These are phyloP conservation scores for Capsella rubella DNA, from an alignment of 441 rosid species.

Conservation along the genomic window DNA sequence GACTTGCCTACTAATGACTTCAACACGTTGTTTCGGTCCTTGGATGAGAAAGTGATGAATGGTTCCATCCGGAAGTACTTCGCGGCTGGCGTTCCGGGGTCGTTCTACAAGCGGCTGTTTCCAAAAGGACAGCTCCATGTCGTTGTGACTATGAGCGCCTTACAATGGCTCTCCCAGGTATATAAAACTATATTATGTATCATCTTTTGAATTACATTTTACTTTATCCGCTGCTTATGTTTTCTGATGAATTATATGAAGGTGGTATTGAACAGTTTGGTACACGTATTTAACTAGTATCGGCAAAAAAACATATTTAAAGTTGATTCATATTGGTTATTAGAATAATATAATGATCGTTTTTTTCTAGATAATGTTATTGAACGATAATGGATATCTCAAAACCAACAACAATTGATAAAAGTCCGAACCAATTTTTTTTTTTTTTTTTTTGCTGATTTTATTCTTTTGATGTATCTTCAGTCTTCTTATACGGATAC, in stretches of 20 bases:
- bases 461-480: neutral
- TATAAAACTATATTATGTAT: neutral
- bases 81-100: conserved; percentile 57
- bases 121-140: conserved; percentile 55
- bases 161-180: conserved; percentile 65
- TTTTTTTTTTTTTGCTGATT: neutral
- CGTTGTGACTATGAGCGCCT: conserved; percentile 57
- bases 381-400: neutral
- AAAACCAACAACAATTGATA: neutral
- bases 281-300: neutral
- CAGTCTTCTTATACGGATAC: neutral
- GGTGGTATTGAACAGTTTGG: neutral
- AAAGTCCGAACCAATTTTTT: neutral
- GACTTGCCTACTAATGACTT: conserved; percentile 63
- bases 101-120: conserved; percentile 55
- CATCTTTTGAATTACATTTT: neutral
- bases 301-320: neutral
- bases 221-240: neutral
- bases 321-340: neutral
- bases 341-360: neutral
- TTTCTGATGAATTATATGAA: conserved; percentile 4
- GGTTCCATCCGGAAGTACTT: conserved; percentile 42
- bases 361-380: neutral
- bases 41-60: conserved; percentile 22
- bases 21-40: conserved; percentile 48